Conservation (phyloP, 108 stramenopile species). For the Ochromonas danica region DNA sequence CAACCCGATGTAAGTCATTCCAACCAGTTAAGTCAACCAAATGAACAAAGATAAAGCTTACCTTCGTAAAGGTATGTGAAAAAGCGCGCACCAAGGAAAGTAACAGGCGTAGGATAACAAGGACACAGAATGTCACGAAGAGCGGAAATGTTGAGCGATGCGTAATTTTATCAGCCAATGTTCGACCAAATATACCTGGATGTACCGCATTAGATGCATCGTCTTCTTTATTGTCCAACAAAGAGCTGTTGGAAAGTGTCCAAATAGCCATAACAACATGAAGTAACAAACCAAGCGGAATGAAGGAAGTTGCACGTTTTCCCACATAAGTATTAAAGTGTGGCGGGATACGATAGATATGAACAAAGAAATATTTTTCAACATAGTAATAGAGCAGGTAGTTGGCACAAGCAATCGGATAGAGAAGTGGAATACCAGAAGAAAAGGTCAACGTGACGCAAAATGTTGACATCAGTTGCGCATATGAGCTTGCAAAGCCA, state of each 20-base stretch:
- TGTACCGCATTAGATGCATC: not conserved
- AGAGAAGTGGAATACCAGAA: constrained; percentile 68
- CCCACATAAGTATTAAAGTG: constrained; percentile 48
- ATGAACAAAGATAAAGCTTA: no score
- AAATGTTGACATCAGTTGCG: constrained; percentile 66
- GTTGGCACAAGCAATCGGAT: constrained; percentile 58
- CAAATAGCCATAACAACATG: constrained; percentile 51
- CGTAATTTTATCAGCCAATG: not conserved
- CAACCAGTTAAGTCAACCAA: no score
- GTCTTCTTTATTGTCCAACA: constrained; percentile 38
- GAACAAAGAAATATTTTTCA: constrained; percentile 73
- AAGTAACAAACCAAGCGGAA: constrained; percentile 47
- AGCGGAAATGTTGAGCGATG: not conserved
- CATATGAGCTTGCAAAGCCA: constrained; percentile 63
- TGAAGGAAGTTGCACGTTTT: constrained; percentile 38
- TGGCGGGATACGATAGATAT: constrained; percentile 70
- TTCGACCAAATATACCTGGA: not conserved
- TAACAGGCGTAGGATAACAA: no score
- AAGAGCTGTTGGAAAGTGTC: constrained; percentile 49
- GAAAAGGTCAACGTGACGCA: constrained; percentile 72
- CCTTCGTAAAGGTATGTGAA: no score
- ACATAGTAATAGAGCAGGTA: constrained; percentile 69
- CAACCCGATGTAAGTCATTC: no score
- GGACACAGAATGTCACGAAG: not conserved
- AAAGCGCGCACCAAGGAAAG: no score